Percentiles rank a stretch among this genome's conserved stretches.
These are phyloP conservation scores for Margaritispora aquatica DNA, from an alignment of 495 filamentous ascomycete species.

Conservation along the genomic window DNA sequence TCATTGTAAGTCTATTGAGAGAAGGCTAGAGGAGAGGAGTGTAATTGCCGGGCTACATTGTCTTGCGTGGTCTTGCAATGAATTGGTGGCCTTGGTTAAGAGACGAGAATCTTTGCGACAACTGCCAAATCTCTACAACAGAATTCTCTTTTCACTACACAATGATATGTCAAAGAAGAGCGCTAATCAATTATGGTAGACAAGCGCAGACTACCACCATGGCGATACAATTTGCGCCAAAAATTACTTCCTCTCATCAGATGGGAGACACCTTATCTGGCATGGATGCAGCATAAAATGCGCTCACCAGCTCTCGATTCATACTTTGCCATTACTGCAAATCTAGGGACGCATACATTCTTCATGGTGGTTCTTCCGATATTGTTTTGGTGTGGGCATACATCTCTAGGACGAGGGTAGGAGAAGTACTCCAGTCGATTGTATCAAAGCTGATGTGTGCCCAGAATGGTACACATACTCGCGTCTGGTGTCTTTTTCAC, in stretches of 20 bases:
- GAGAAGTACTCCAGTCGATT: conserved; percentile 18
- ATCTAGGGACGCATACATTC: conserved; percentile 96
- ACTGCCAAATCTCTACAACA: too few relatives aligned
- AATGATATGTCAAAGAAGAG: neutral
- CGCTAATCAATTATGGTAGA: conserved; percentile 42
- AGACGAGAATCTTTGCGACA: too few relatives aligned
- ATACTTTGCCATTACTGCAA: conserved; percentile 94
- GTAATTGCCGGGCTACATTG: neutral
- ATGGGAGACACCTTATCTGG: conserved; percentile 93
- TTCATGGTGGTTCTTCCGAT: conserved; percentile 94
- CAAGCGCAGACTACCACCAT: conserved; percentile 73
- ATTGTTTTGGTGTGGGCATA: conserved; percentile 91
- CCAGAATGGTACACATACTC: conserved; percentile 80
- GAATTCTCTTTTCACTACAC: neutral
- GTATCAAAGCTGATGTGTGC: neutral
- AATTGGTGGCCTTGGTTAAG: too few relatives aligned
- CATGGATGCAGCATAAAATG: conserved; percentile 69
- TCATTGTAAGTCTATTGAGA: conserved; percentile 56
- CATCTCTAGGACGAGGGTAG: conserved; percentile 75
- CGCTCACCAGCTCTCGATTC: conserved; percentile 80
- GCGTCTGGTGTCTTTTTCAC: conserved; percentile 88
- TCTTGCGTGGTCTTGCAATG: too few relatives aligned
- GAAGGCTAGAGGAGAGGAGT: neutral
- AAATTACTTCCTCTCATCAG: conserved; percentile 77
- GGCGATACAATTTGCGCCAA: conserved; percentile 83